Evolutionary conservation across 495 filamentous ascomycete genomes (phyloP).

Genomic region (Podospora didyma): DNA sequence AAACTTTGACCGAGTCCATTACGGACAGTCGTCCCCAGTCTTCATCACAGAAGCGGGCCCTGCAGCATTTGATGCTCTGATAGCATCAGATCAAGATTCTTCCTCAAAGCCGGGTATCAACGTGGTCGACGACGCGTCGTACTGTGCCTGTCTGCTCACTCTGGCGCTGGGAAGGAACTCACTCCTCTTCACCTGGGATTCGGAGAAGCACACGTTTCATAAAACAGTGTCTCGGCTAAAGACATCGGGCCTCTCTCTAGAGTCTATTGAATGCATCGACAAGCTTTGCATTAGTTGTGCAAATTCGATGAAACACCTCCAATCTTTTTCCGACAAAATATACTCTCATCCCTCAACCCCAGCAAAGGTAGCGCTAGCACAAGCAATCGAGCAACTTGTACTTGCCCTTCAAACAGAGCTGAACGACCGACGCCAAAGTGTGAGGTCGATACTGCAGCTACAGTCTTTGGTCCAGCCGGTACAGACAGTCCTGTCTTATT

Average conservation of each 20-base stretch:
- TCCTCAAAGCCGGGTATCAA: slow-evolving; percentile 17
- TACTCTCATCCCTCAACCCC: slow-evolving; percentile 43
- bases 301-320: slow-evolving; percentile 50
- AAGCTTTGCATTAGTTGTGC: slow-evolving; percentile 56
- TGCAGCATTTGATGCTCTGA: slow-evolving; percentile 64
- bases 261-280: slow-evolving; percentile 54
- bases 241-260: slow-evolving; percentile 64
- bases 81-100: slow-evolving; percentile 31
- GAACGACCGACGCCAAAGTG: slow-evolving; percentile 33
- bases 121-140: slow-evolving; percentile 42
- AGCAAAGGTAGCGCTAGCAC: slow-evolving; percentile 58
- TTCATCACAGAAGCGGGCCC: slow-evolving; percentile 80
- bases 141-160: slow-evolving; percentile 60
- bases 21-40: slow-evolving; percentile 21
- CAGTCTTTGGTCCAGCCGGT: slow-evolving; percentile 61
- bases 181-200: slow-evolving; percentile 68
- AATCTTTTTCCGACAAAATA: slow-evolving; percentile 47
- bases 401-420: slow-evolving; percentile 54
- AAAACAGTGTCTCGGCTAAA: slow-evolving; percentile 51
- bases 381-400: slow-evolving; percentile 52
- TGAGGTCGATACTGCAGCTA: slow-evolving; percentile 63
- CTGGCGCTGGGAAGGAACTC: slow-evolving; percentile 81
- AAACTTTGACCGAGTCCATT: slow-evolving; percentile 49
- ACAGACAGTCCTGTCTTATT: slow-evolving; percentile 56
- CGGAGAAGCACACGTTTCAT: slow-evolving; percentile 52